phyloP scores from a whole-genome alignment of 257 asterid species.

The Solanum gandarillasii region DNA sequence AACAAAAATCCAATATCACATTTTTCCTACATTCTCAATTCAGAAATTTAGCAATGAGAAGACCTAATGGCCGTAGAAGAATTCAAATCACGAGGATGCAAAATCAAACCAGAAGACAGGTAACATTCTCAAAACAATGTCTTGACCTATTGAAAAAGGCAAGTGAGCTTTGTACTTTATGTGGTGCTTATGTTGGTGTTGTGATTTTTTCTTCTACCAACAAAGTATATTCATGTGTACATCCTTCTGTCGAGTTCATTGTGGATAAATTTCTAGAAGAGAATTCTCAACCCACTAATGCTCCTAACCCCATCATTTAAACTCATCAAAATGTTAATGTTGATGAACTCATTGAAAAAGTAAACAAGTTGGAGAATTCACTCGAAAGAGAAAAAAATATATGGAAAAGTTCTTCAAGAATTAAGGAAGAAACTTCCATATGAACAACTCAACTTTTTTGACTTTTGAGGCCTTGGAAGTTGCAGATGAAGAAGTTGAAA shows the following conservation, averaged over 20 bases:
- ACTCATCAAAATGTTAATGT: not conserved
- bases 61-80: not conserved
- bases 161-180: not conserved
- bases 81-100: too few relatives aligned
- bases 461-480: too few relatives aligned
- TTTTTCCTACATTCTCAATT: not conserved
- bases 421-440: not conserved
- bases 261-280: not conserved
- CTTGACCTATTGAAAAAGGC: not conserved
- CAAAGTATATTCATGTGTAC: not conserved
- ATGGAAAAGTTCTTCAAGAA: not conserved
- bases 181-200: not conserved
- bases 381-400: too few relatives aligned
- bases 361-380: not conserved
- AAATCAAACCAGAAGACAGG: not conserved
- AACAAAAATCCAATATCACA: not conserved
- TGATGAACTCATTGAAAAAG: not conserved
- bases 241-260: not conserved
- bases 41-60: not conserved
- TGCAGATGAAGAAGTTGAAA: too few relatives aligned
- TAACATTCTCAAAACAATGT: not conserved
- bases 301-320: not conserved
- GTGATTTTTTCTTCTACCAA: not conserved
- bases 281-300: not conserved
- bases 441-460: too few relatives aligned